phyloP scores from a whole-genome alignment of 805 yeast genomes.

The Ogataea pilisensis region DNA sequence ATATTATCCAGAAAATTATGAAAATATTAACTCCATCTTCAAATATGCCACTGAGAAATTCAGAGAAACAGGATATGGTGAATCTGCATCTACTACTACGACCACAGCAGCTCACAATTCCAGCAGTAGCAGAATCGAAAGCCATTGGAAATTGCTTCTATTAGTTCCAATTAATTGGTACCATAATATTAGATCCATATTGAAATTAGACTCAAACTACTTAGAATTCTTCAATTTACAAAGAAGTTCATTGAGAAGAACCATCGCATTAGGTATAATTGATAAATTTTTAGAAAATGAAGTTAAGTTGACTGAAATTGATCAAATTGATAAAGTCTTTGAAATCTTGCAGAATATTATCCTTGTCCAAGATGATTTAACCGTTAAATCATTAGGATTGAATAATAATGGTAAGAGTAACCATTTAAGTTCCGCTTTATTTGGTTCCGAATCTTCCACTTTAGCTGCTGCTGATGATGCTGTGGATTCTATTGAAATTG shows the following conservation, averaged over 20 bases:
- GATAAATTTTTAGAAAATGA: conserved; percentile 45
- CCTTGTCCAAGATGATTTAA: conserved; percentile 23
- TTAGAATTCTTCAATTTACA: conserved; percentile 52
- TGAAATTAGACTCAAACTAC: conserved; percentile 45
- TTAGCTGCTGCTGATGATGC: conserved; percentile 18
- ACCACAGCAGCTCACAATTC: too few relatives aligned
- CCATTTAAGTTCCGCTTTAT: conserved; percentile 21
- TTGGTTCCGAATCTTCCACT: conserved; percentile 24
- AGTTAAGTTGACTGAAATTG: conserved; percentile 35
- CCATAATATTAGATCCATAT: conserved; percentile 30
- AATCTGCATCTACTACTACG: conserved; percentile 3
- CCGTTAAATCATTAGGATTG: conserved; percentile 39
- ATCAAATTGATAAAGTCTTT: conserved; percentile 57
- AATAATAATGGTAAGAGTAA: conserved; percentile 3
- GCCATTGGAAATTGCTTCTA: conserved; percentile 34
- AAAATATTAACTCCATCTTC: conserved; percentile 59
- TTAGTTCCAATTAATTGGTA: conserved; percentile 46
- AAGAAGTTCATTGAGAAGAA: conserved; percentile 46
- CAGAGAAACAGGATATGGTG: conserved; percentile 21
- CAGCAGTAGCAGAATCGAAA: conserved; percentile 29
- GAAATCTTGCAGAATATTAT: conserved; percentile 55
- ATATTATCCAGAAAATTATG: conserved; percentile 60
- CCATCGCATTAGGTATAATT: conserved; percentile 58
- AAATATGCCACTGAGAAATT: conserved; percentile 45
- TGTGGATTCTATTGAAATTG: conserved; percentile 34